Percentiles rank a stretch among this genome's conserved stretches.
Evolutionary conservation across 352 stramenopile species (phyloP).

Genomic region (Peronospora farinosa): DNA sequence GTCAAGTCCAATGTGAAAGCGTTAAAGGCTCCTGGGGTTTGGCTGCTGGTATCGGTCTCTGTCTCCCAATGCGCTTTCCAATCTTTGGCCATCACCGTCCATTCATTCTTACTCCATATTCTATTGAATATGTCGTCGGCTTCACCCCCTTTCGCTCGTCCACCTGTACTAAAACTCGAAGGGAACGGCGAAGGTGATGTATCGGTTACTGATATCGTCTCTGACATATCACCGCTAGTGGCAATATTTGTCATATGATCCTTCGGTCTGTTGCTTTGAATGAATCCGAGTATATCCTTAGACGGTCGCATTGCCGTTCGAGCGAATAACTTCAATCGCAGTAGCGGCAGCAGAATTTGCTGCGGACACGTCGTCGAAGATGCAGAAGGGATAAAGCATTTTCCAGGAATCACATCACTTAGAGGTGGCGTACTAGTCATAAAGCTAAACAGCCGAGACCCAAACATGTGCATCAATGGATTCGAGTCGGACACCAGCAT

Average conservation of each 20-base stretch:
- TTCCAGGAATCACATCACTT: slow-evolving; percentile 33
- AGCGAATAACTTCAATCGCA: slow-evolving; percentile 46
- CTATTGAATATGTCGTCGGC: slow-evolving; percentile 14
- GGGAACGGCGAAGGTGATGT: slow-evolving; percentile 13
- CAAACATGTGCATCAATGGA: slow-evolving; percentile 70
- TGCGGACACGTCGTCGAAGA: slow-evolving; percentile 29
- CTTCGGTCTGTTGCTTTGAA: slow-evolving; percentile 29
- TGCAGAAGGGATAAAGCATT: slow-evolving; percentile 50
- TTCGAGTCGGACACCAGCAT: slow-evolving; percentile 71
- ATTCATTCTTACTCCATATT: slow-evolving; percentile 49
- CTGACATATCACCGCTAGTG: background rate
- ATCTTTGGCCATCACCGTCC: slow-evolving; percentile 31
- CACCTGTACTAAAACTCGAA: slow-evolving; percentile 10
- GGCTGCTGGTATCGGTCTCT: slow-evolving; percentile 35
- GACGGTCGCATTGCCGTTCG: slow-evolving; percentile 34
- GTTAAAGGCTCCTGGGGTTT: slow-evolving; percentile 30
- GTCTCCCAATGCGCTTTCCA: slow-evolving; percentile 47
- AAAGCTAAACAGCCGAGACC: slow-evolving; percentile 66
- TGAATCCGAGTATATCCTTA: slow-evolving; percentile 39
- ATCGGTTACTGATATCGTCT: slow-evolving; percentile 14
- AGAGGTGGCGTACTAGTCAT: slow-evolving; percentile 48
- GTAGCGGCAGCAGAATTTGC: slow-evolving; percentile 36
- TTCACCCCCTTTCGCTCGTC: slow-evolving; percentile 11
- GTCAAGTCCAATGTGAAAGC: slow-evolving; percentile 33
- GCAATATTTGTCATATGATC: background rate